Conservation (phyloP, 2,329 filamentous ascomycete species). For the Botrytis paeoniae region DNA sequence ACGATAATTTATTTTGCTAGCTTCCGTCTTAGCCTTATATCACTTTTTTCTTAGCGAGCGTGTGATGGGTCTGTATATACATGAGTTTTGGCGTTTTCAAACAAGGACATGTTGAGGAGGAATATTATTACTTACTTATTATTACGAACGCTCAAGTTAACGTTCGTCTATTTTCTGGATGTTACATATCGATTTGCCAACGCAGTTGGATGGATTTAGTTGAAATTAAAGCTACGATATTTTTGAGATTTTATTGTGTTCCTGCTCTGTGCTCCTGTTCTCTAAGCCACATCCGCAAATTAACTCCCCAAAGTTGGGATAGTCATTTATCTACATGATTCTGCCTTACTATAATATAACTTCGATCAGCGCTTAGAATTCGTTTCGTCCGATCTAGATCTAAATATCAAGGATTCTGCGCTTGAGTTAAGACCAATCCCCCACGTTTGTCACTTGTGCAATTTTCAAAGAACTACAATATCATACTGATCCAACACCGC, state of each 20-base stretch:
- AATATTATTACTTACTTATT: slow-evolving; percentile 11
- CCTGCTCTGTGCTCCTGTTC: not conserved
- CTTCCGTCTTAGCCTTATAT: not conserved
- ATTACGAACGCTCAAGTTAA: not conserved
- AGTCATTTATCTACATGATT: not conserved
- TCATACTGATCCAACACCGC: not conserved
- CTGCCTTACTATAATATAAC: not conserved
- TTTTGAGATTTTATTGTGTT: not conserved
- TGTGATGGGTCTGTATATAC: not conserved
- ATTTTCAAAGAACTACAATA: not conserved
- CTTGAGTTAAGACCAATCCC: not conserved
- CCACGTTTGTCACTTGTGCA: not conserved
- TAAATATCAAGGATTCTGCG: not conserved
- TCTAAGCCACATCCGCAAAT: not conserved
- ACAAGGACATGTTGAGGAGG: not conserved
- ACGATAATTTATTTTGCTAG: not conserved
- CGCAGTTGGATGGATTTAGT: not conserved
- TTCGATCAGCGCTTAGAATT: not conserved
- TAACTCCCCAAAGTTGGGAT: not conserved
- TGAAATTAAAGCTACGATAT: not conserved
- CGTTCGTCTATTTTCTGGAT: not conserved
- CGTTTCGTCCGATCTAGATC: not conserved
- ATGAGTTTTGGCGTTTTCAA: slow-evolving; percentile 5
- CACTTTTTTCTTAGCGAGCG: not conserved
- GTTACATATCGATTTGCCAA: slow-evolving; percentile 6